Conservation (phyloP, 345 rosid genomes). For the Salix arbutifolia region DNA sequence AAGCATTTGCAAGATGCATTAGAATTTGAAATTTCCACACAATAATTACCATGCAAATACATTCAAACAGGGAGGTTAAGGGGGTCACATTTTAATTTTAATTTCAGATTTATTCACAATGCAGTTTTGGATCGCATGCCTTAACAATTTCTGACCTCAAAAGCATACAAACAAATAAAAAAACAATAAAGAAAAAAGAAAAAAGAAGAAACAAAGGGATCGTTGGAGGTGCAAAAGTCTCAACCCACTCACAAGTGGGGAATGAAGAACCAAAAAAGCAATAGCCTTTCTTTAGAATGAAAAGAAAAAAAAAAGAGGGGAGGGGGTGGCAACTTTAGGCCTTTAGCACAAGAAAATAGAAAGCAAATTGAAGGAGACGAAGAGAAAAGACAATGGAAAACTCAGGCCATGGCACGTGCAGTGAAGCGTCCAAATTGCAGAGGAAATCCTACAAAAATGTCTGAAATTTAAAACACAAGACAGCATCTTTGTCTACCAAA, state of each 20-base stretch:
- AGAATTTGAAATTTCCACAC: no score
- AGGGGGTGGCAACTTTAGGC: not conserved
- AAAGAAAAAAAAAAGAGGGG: not conserved
- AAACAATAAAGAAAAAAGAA: no score
- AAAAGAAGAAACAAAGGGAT: no score
- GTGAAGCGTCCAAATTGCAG: not conserved
- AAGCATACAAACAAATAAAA: not conserved
- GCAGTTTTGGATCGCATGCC: not conserved
- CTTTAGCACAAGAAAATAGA: not conserved
- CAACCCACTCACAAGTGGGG: not conserved
- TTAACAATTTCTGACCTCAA: not conserved
- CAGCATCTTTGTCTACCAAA: not conserved
- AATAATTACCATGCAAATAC: no score
- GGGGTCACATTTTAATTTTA: no score
- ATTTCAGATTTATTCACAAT: not conserved
- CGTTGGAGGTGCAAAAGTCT: not conserved
- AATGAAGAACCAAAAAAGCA: not conserved
- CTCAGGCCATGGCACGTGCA: not conserved
- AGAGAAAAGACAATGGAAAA: not conserved
- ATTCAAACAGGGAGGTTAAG: no score
- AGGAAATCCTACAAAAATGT: not conserved
- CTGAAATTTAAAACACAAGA: not conserved
- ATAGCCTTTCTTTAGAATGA: not conserved
- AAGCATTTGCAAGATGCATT: no score
- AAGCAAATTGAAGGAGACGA: not conserved